Base-by-base conservation (phyloP, 805 yeast species). In the Priceomyces medius region DNA sequence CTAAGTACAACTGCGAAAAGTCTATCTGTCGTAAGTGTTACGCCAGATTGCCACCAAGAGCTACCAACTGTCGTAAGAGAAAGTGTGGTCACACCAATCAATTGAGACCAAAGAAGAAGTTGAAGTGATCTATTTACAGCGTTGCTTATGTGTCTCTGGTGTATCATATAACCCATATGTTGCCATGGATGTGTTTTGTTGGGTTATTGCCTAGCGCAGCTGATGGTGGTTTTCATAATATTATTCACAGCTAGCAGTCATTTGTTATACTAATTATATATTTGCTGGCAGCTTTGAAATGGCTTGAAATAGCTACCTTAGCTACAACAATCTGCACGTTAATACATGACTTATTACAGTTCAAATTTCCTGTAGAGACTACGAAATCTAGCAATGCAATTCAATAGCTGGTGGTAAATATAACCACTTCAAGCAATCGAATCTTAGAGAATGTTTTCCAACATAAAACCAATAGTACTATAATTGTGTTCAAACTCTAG, bases 51-150 rank as follows among this genome's bases (percentile, higher is more conserved):
- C 99, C 99, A 71, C 97, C 99, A 79, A 95, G 98, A 87, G 99
- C 99, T 66, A 93, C 98, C 78, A 93, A 93, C 97, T 93, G 99
- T 85, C 89, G 99, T 83, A 93, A 93, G 98, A 89, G 97, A 88
- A 93, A 93, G 85, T 93, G 99, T 80, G 99, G 99, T 71, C 99
- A 93, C 95, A 82, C 97, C 74, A 93, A 93, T 85, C 99, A 93
- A 83, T 88, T 93, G 78, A 89, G 99, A 83, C 98, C 98, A 79
- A 93, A 91, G 95, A 91, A 91, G 95, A 91, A 91, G 90, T 83
- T 88, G 74, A 89, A 90, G 83, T 90, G 79, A 77, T 72, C 77
- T 40, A 40, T 40, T 40, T 27, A 40, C 29, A 20, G 28, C 35
- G 38, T 26, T 46, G 29, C 38, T 32, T 23, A 35, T 39, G 40